A percentile compares a stretch with the other conserved stretches of the same genome.
phyloP scores from a whole-genome alignment of 2,329 filamentous ascomycete genomes.

The Moelleriella libera region DNA sequence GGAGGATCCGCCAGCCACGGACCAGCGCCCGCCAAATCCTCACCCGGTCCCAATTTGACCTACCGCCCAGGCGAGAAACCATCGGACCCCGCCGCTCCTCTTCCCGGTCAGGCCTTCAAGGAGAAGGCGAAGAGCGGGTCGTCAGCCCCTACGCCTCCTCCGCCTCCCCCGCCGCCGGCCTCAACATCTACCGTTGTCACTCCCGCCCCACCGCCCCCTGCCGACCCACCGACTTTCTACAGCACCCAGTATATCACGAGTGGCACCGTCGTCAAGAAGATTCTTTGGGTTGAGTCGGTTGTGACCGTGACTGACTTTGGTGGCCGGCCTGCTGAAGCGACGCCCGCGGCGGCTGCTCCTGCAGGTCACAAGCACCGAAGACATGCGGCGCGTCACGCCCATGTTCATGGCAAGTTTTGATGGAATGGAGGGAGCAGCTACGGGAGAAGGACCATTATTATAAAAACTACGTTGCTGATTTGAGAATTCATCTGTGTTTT shows the following conservation, averaged over 20 bases:
- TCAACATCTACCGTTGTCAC: not conserved
- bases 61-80: conserved; percentile 22
- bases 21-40: conserved; percentile 1
- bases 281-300: conserved; percentile 41
- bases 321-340: conserved; percentile 21
- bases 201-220: conserved; percentile 1
- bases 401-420: conserved; percentile 18
- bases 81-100: conserved; percentile 11
- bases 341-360: conserved; percentile 11
- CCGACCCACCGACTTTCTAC: conserved; percentile 19
- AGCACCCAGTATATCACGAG: conserved; percentile 40
- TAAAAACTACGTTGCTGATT: conserved; percentile 1
- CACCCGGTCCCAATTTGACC: conserved; percentile 12
- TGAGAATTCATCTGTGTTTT: conserved; percentile 1
- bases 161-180: conserved; percentile 2
- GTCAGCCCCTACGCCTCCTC: not conserved
- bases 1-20: conserved; percentile 2
- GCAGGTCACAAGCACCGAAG: conserved; percentile 11
- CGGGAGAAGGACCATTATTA: conserved; percentile 3
- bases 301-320: conserved; percentile 36
- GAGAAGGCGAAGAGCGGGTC: not conserved
- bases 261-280: conserved; percentile 35
- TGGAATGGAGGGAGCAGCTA: conserved; percentile 4
- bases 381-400: conserved; percentile 22
- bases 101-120: not conserved